These are phyloP conservation scores for Trypethelium eluteriae DNA, from an alignment of 495 filamentous ascomycete genomes.

Conservation along the genomic window DNA sequence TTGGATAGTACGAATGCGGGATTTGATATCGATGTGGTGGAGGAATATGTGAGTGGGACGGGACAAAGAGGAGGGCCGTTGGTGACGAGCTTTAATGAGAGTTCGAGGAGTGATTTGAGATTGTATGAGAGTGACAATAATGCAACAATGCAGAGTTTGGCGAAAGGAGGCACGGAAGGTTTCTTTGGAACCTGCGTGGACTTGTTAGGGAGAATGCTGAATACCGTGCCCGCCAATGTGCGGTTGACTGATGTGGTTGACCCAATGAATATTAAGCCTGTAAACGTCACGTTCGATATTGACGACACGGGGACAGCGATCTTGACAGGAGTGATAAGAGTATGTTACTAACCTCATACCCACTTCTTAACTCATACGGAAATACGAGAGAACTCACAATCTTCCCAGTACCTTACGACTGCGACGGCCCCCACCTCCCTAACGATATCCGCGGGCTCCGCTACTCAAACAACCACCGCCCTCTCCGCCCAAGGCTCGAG, in stretches of 20 bases:
- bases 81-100: slow-evolving; percentile 15
- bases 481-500: not conserved
- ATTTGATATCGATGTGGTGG: slow-evolving; percentile 15
- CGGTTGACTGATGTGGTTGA: slow-evolving; percentile 11
- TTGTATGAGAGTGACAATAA: slow-evolving; percentile 16
- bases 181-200: slow-evolving; percentile 1
- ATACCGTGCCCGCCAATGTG: slow-evolving; percentile 11
- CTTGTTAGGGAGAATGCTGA: slow-evolving; percentile 12
- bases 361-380: not conserved
- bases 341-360: not conserved
- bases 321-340: not conserved
- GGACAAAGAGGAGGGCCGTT: slow-evolving; percentile 10
- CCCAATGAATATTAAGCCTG: slow-evolving; percentile 13
- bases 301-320: not conserved
- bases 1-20: slow-evolving; percentile 15
- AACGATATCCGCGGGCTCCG: not conserved
- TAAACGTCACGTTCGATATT: slow-evolving; percentile 3
- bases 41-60: slow-evolving; percentile 13
- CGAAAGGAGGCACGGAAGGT: not conserved
- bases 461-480: not conserved
- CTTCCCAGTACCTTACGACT: not conserved
- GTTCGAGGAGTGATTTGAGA: slow-evolving; percentile 11
- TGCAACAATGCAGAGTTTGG: slow-evolving; percentile 15
- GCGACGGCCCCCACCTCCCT: not conserved
- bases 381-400: not conserved